Evolutionary conservation across 2,329 filamentous ascomycete species (phyloP), one percentile per base, ranked within the genome.

Genomic region (Graphium sp.): DNA sequence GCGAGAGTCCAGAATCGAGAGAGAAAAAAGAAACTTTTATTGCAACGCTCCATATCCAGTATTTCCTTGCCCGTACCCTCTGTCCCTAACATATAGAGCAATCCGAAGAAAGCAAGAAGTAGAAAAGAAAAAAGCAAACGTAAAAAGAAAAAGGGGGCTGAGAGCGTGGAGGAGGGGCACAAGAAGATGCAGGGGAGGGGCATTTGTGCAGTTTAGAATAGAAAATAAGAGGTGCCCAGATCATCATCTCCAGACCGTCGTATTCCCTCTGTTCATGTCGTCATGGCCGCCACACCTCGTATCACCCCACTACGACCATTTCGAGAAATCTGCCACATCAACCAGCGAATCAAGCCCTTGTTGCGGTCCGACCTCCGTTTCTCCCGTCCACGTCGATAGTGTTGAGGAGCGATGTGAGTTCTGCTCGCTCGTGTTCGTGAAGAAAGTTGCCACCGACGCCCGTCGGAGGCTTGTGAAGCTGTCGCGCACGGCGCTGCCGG

Each of bases 371-470:
- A 58, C 46, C 41, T 74, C 69, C 2, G 65, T 64, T 32, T 66
- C 65, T 31, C 63, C 62, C 5, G 62, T 62, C 8, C 58, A 60
- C 18, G 59, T 62, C n/a, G 53, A 57, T 5, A 71, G 46, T 36
- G 64, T 55, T n/a, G 64, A 71, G 5, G 65, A 68, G 23, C 69
- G 57, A 33, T 74, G 67, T 29, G 66, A 71, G 7, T 48, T 55
- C 37, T 61, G 56, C 36, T 74, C 67, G 42, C 59, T 69, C 5
- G 60, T 58, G 34, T 51, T 63, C 3, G 65, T 65, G 37, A 74
- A 66, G 41, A 75, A 75, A 3, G 70, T 76, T 5, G 68, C 70
- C 3, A 75, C 69, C 19, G 69, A 74, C n/a, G 69, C 62, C 33
- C 71, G 56, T 28, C 70, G 58, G 22, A 76, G 52, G 39, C 62